Evolutionary conservation across 148 eudicot genomes (phyloP).

Genomic region (Rhododendron molle): DNA sequence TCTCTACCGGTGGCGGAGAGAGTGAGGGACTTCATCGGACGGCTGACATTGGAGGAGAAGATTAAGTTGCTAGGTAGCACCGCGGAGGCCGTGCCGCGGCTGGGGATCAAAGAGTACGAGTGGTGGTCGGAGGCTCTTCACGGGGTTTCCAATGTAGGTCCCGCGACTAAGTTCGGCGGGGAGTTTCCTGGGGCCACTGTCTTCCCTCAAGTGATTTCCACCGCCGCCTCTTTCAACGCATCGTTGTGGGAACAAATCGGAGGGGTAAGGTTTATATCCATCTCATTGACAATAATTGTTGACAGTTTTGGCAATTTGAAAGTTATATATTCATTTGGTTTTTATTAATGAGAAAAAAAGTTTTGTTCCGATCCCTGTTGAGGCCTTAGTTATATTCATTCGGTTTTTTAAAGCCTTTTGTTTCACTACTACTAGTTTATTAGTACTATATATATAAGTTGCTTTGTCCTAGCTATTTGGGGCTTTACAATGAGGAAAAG

Average conservation of each 20-base stretch:
- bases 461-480: neutral
- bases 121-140: conserved; percentile 99
- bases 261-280: conserved; percentile 49
- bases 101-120: conserved; percentile 70
- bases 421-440: neutral
- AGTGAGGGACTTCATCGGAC: conserved; percentile 60
- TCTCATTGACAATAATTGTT: too few species aligned
- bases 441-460: neutral
- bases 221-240: conserved; percentile 81
- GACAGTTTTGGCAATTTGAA: too few species aligned
- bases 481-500: too few species aligned
- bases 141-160: conserved; percentile 88
- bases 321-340: too few species aligned
- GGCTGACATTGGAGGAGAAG: conserved; percentile 76
- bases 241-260: conserved; percentile 89
- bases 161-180: conserved; percentile 80
- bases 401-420: too few species aligned
- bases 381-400: too few species aligned
- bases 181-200: conserved; percentile 82
- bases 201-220: conserved; percentile 87
- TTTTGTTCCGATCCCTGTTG: too few species aligned
- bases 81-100: conserved; percentile 71
- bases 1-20: conserved; percentile 32
- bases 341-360: too few species aligned
- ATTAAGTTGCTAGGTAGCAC: conserved; percentile 53